Evolutionary conservation across 2,329 filamentous ascomycete species (phyloP).

Genomic region (Sphaerulina musiva): DNA sequence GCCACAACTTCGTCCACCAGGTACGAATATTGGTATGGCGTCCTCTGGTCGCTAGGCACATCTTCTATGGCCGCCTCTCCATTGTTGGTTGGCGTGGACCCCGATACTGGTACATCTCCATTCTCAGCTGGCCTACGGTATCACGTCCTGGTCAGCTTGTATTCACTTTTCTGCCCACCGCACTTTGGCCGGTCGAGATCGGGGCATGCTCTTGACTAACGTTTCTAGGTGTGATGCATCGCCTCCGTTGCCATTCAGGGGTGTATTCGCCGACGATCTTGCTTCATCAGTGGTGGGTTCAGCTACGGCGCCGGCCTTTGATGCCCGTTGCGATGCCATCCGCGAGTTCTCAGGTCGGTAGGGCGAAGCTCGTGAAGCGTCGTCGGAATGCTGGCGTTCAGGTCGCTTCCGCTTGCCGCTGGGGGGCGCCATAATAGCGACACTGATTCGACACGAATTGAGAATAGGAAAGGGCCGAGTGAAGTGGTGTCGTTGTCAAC

Average conservation of each 20-base stretch:
- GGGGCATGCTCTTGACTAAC: constrained; percentile 14
- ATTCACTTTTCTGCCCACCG: constrained; percentile 10
- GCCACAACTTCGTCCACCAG: constrained; percentile 63
- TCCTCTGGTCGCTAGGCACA: constrained; percentile 8
- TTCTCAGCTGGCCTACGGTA: constrained; percentile 12
- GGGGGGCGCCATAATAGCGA: constrained; percentile 26
- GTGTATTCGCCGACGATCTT: constrained; percentile 10
- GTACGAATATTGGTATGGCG: constrained; percentile 63
- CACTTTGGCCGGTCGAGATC: constrained; percentile 9
- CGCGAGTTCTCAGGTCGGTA: constrained; percentile 46
- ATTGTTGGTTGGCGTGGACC: constrained; percentile 11
- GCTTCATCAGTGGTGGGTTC: constrained; percentile 13
- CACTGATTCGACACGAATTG: background rate
- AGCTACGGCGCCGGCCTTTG: constrained; percentile 20
- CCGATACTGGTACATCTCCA: constrained; percentile 13
- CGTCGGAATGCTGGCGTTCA: constrained; percentile 41
- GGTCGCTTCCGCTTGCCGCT: constrained; percentile 51
- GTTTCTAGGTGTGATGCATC: constrained; percentile 10
- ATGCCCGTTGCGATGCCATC: constrained; percentile 46
- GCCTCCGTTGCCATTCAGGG: constrained; percentile 5
- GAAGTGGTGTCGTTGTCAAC: background rate
- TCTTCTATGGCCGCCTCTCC: constrained; percentile 8
- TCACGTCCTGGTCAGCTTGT: constrained; percentile 15
- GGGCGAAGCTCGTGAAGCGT: constrained; percentile 43
- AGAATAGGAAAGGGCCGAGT: background rate